These are phyloP conservation scores for Coemansia sp. DNA, from an alignment of 192 early-diverging fungal species.

Conservation along the genomic window DNA sequence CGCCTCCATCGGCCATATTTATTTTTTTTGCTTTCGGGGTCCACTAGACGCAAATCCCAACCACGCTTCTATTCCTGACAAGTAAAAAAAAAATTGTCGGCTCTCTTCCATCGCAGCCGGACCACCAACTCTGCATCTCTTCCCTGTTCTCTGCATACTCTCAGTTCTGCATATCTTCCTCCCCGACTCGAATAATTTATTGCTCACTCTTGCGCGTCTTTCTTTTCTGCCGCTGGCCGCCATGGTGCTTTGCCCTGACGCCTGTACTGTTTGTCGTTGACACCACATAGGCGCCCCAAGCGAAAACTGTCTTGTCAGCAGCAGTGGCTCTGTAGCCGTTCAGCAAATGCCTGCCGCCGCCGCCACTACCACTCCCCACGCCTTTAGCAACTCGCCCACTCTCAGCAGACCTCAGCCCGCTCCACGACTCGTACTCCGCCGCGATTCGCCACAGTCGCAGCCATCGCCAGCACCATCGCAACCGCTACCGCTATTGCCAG, in stretches of 20 bases:
- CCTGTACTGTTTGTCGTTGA: constrained; percentile 1
- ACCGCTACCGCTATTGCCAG: not conserved
- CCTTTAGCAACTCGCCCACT: not conserved
- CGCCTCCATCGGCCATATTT: not conserved
- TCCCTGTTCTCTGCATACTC: not conserved
- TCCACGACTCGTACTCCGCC: not conserved
- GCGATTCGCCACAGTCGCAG: not conserved
- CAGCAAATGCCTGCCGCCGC: not conserved
- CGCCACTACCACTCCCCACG: too few species aligned
- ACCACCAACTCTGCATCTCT: too few species aligned
- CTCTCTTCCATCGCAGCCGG: too few species aligned
- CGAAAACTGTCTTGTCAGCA: constrained; percentile 1
- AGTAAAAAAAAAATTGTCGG: too few species aligned
- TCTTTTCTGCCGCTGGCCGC: constrained; percentile 1
- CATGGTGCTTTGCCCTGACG: constrained; percentile 13
- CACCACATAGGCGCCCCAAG: constrained; percentile 9
- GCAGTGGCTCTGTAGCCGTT: not conserved
- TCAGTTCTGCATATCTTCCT: not conserved
- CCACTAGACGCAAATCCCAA: constrained; percentile 5
- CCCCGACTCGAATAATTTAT: not conserved
- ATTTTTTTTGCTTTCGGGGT: not conserved
- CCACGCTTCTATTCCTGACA: too few species aligned
- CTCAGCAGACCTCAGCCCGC: not conserved
- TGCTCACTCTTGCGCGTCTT: not conserved
- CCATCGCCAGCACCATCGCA: not conserved